These are phyloP conservation scores for Ettlia oleoabundans DNA, from an alignment of 139 green algal genomes.

Conservation along the genomic window DNA sequence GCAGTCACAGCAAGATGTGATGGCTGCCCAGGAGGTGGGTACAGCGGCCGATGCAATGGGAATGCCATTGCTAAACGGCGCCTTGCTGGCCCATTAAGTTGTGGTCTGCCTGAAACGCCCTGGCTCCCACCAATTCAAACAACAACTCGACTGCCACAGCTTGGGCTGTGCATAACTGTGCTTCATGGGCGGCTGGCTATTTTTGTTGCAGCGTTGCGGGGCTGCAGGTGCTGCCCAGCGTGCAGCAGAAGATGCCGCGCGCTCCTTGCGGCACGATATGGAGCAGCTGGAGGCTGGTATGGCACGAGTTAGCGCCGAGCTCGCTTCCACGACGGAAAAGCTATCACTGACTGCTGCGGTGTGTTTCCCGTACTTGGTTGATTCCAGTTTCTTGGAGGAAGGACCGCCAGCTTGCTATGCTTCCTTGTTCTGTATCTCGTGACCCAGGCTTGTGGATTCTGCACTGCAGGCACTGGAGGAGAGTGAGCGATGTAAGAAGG, in stretches of 20 bases:
- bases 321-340: not conserved
- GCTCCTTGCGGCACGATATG: not conserved
- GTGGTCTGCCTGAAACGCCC: no score
- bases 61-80: no score
- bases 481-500: not conserved
- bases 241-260: not conserved
- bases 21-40: not conserved
- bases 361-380: not conserved
- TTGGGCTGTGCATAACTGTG: no score
- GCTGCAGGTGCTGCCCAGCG: not conserved
- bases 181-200: not conserved
- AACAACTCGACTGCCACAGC: no score
- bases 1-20: not conserved
- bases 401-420: no score
- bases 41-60: no score
- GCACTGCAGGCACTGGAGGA: not conserved
- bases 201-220: not conserved
- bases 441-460: not conserved
- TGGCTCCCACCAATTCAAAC: not conserved
- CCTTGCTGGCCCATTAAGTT: no score
- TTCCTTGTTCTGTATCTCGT: not conserved
- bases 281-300: constrained; percentile 20
- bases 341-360: not conserved
- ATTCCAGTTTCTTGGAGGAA: not conserved
- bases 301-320: not conserved